Evolutionary conservation across 1,139 yeast species (phyloP).

Genomic region (Diutina rugosa): DNA sequence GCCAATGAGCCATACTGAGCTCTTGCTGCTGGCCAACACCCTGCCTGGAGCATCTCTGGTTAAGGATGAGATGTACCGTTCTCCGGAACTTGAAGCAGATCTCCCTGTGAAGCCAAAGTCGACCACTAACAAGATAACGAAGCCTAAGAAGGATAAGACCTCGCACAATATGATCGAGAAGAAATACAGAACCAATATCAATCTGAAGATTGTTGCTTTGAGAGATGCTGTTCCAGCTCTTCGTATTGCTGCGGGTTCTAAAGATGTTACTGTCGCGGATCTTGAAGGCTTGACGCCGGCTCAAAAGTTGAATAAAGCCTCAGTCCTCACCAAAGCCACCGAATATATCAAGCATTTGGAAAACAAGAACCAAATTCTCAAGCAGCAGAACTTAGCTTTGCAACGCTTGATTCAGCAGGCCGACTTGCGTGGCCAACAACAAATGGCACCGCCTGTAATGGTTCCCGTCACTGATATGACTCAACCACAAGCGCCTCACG

Average conservation of each 20-base stretch:
- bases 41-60: constrained; percentile 1
- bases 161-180: constrained; percentile 60
- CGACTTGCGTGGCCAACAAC: constrained; percentile 8
- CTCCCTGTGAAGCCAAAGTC: not conserved
- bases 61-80: not conserved
- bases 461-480: not conserved
- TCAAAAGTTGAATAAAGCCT: constrained; percentile 74
- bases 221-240: constrained; percentile 67
- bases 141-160: not conserved
- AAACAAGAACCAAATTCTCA: constrained; percentile 44
- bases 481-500: constrained; percentile 6
- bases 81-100: not conserved
- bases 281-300: constrained; percentile 88
- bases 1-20: not conserved
- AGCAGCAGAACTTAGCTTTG: constrained; percentile 40
- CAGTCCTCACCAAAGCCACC: constrained; percentile 77
- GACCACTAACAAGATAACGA: not conserved
- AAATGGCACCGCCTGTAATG: constrained; percentile 5
- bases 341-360: constrained; percentile 84
- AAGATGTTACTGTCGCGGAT: constrained; percentile 30
- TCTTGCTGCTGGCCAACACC: constrained; percentile 1
- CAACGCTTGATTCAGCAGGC: constrained; percentile 24
- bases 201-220: constrained; percentile 44
- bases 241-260: constrained; percentile 31
- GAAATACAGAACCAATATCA: constrained; percentile 59